A percentile compares a stretch with the other conserved stretches of the same genome.
phyloP scores from a whole-genome alignment of 169 alveolate genomes.

The Plasmodium billcollinsi region DNA sequence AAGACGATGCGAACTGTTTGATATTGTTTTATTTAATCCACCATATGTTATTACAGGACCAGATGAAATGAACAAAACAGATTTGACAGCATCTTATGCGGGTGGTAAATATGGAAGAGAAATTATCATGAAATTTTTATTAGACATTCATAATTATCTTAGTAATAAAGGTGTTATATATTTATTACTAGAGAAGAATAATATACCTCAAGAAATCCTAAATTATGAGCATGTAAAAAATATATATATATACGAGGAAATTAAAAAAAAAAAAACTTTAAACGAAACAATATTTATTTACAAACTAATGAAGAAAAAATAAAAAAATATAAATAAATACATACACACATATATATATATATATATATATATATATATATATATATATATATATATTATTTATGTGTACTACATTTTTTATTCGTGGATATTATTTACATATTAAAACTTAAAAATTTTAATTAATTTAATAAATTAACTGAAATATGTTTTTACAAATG shows the following conservation, averaged over 20 bases:
- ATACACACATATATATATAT: background rate
- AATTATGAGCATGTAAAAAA: constrained; percentile 9
- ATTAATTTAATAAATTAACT: background rate
- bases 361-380: background rate
- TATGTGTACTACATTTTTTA: background rate
- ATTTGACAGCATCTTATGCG: constrained; percentile 67
- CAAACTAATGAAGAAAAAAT: constrained; percentile 41
- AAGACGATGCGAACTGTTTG: constrained; percentile 48
- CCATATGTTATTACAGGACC: constrained; percentile 69
- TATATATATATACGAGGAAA: constrained; percentile 13
- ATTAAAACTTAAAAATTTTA: too few species aligned
- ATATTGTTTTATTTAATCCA: constrained; percentile 58
- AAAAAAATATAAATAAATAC: background rate
- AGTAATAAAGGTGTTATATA: constrained; percentile 59
- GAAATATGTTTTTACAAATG: background rate
- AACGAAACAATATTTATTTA: constrained; percentile 70
- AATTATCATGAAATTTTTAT: constrained; percentile 57
- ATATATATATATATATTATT: background rate
- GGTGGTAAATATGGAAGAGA: constrained; percentile 75
- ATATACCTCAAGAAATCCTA: constrained; percentile 60
- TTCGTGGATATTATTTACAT: too few species aligned
- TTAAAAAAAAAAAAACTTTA: constrained; percentile 60
- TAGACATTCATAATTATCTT: constrained; percentile 51
- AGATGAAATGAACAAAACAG: constrained; percentile 65
- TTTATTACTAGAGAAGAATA: constrained; percentile 52